Base-by-base conservation (phyloP, 192 early-diverging fungal species). In the Physocladia obscura region DNA sequence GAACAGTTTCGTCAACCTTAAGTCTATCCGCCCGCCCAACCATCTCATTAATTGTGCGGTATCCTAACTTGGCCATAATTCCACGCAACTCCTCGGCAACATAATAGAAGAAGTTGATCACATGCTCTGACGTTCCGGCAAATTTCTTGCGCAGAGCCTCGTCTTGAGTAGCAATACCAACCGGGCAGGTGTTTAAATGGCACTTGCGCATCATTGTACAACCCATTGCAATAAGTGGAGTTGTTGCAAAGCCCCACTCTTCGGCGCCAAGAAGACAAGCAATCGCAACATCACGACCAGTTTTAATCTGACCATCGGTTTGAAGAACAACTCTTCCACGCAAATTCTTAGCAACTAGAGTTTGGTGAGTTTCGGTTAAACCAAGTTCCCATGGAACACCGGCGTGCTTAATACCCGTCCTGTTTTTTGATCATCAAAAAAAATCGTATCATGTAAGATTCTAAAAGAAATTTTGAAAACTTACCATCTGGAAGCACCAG, bases 341-440 rank as follows among this genome's bases (percentile, higher is more conserved):
- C 51, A 98, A 87, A 62, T 94, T 93, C 77, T 97, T 97, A 17
- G 97, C 88, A 6, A 97, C 97, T 74, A 98, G 82, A 11, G 97
- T 98, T 81, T 98, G 97, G 76, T 98, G 97, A 30, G 95, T 95
- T 82, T 98, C 97, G n/a, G 95, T 95, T 29, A 98, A 80, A 70
- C 97, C 97, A 31, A 98, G 83, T 83, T 98, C 97, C 97, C 97
- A 98, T 13, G 97, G 97, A 57, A 98, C 79, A 76, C 97, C 97
- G 22, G 97, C 94, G 68, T 97, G 94, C 80, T 97, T 95, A 79
- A 98, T 98, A 76, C 97, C 93, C 22, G 97, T 98, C 63, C 63
- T 67, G 49, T 11, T 47, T 47, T 13, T 47, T 47, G 11, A 13
- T 47, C 11, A 47, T 47, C 11, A 47, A 47, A 47, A 47, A 47